Conservation (phyloP, 805 yeast species). For the Saturnispora sanitii region DNA sequence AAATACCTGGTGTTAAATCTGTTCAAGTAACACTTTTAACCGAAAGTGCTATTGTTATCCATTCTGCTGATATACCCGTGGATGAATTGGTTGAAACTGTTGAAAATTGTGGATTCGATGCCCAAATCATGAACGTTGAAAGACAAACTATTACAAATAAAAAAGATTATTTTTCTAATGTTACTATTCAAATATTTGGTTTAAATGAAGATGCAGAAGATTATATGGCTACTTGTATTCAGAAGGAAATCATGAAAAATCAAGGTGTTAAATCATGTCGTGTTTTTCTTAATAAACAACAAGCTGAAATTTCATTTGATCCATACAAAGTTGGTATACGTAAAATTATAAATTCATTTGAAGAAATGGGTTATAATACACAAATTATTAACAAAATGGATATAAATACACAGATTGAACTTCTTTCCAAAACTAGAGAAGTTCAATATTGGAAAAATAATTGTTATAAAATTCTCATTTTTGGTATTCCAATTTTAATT, state of each 20-base stretch:
- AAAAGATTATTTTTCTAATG: slow-evolving; percentile 10
- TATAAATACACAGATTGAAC: slow-evolving; percentile 56
- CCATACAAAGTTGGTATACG: slow-evolving; percentile 51
- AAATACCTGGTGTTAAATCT: slow-evolving; percentile 21
- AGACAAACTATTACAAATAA: slow-evolving; percentile 3
- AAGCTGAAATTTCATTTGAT: slow-evolving; percentile 45
- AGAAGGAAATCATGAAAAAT: slow-evolving; percentile 26
- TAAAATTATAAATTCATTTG: slow-evolving; percentile 43
- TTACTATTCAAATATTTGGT: slow-evolving; percentile 38
- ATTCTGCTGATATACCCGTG: slow-evolving; percentile 26
- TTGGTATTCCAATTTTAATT: slow-evolving; percentile 55
- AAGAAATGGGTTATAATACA: slow-evolving; percentile 46
- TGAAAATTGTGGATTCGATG: slow-evolving; percentile 40
- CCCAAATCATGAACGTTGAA: slow-evolving; percentile 32
- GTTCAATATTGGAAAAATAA: slow-evolving; percentile 58
- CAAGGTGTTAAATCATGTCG: slow-evolving; percentile 40
- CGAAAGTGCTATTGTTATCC: slow-evolving; percentile 54
- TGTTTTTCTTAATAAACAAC: slow-evolving; percentile 45
- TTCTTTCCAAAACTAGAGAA: slow-evolving; percentile 62
- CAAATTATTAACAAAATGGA: slow-evolving; percentile 38
- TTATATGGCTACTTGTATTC: slow-evolving; percentile 36
- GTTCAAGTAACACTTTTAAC: slow-evolving; percentile 63
- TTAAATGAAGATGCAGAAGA: slow-evolving; percentile 55
- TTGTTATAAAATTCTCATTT: slow-evolving; percentile 39
- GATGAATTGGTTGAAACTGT: slow-evolving; percentile 33